Percentiles rank a stretch among this genome's conserved stretches.
Conservation (phyloP, 2,329 filamentous ascomycete genomes). For the Boeremia exigua region DNA sequence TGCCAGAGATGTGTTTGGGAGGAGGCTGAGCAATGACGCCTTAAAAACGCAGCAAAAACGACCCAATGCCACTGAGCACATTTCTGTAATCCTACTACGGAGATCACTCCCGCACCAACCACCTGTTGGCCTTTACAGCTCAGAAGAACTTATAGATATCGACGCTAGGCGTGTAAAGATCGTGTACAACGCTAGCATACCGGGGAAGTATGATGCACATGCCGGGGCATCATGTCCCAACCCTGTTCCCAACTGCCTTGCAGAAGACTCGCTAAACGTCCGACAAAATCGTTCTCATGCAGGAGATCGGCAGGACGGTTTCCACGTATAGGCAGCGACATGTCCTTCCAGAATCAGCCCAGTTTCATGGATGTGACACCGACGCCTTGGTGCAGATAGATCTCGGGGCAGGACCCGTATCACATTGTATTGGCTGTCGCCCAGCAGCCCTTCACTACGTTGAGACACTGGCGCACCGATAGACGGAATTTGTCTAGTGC, state of each 20-base stretch:
- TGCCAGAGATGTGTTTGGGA: slow-evolving; percentile 84
- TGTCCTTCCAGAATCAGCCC: slow-evolving; percentile 13
- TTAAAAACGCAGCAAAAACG: neutral
- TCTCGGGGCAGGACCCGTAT: slow-evolving; percentile 4
- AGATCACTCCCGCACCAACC: neutral
- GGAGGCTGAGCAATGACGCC: slow-evolving; percentile 36
- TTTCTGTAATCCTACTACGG: neutral
- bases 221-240: neutral
- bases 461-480: neutral
- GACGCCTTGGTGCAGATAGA: neutral
- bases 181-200: slow-evolving; percentile 11
- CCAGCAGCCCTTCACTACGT: neutral
- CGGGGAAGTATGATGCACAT: slow-evolving; percentile 5
- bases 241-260: neutral
- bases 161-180: slow-evolving; percentile 3
- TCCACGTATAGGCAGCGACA: slow-evolving; percentile 1
- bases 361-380: slow-evolving; percentile 3
- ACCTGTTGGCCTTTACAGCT: neutral
- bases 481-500: neutral
- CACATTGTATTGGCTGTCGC: neutral
- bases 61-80: neutral
- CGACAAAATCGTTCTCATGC: neutral
- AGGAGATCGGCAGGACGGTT: neutral
- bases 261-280: neutral
- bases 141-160: neutral